These are phyloP conservation scores for Hibiscus syriacus DNA, from an alignment of 345 rosid species.

Conservation along the genomic window DNA sequence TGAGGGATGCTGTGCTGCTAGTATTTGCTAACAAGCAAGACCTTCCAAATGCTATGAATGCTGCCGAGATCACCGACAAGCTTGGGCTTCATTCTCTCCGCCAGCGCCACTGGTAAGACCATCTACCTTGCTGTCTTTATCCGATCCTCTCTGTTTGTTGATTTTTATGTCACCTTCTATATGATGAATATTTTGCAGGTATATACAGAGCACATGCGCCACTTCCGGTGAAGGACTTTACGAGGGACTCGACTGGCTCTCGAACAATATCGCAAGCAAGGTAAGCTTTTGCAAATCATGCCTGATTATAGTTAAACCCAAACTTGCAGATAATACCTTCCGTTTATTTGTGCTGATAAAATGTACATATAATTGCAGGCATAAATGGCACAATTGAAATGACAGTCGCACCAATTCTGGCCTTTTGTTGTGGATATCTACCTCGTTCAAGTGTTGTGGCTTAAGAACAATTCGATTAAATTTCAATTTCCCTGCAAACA, in stretches of 20 bases:
- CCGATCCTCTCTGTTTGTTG: neutral
- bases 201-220: conserved; percentile 94
- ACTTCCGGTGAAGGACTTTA: conserved; percentile 91
- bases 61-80: conserved; percentile 62
- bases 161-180: neutral
- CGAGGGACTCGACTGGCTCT: conserved; percentile 93
- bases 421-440: conserved; percentile 6
- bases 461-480: conserved; percentile 19
- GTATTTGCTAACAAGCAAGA: conserved; percentile 81
- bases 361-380: conserved; percentile 23
- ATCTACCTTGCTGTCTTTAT: neutral
- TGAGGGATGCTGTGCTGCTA: conserved; percentile 58
- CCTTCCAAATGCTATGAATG: conserved; percentile 72
- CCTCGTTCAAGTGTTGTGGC: neutral
- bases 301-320: neutral
- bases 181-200: conserved; percentile 34
- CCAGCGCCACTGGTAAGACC: conserved; percentile 51
- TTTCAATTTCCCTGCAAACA: conserved; percentile 5
- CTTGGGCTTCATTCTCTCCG: conserved; percentile 61
- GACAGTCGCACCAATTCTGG: conserved; percentile 7
- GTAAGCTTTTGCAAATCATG: conserved; percentile 17
- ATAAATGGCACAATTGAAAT: conserved; percentile 16
- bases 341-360: neutral
- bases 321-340: neutral
- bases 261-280: conserved; percentile 92